Percentiles rank a stretch among this genome's conserved stretches.
Conservation (phyloP, 1,284 basidiomycete genomes). For the Earliella scabrosa region DNA sequence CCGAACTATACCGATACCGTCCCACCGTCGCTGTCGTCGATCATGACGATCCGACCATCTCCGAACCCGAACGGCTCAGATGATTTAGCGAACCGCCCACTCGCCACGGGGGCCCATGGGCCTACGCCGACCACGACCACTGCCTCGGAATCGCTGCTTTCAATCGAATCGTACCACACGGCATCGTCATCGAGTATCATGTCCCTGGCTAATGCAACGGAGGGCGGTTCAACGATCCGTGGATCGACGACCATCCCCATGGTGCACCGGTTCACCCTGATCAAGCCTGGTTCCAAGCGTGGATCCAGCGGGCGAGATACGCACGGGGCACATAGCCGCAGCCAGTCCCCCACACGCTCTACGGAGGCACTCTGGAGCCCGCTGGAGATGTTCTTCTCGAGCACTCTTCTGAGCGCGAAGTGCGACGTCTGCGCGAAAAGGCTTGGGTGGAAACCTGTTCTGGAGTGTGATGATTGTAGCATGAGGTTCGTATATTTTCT, state of each 20-base stretch:
- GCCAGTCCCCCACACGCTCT: conserved; percentile 36
- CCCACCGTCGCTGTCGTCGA: conserved; percentile 69
- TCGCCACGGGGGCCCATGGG: conserved; percentile 28
- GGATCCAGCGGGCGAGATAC: conserved; percentile 12
- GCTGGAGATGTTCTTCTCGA: conserved; percentile 77
- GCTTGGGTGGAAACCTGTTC: conserved; percentile 82
- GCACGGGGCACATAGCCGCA: conserved; percentile 24
- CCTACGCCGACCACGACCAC: conserved; percentile 26
- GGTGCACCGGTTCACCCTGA: conserved; percentile 85
- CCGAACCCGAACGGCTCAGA: conserved; percentile 49
- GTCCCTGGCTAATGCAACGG: conserved; percentile 69
- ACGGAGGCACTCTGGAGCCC: conserved; percentile 65
- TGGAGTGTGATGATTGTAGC: conserved; percentile 91
- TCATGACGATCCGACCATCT: conserved; percentile 69
- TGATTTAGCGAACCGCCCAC: conserved; percentile 27
- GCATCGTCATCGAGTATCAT: conserved; percentile 51
- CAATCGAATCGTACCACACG: conserved; percentile 73
- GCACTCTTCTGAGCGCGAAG: conserved; percentile 68
- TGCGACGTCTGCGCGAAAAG: conserved; percentile 85
- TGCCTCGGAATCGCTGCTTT: conserved; percentile 51
- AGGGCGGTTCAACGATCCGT: conserved; percentile 70
- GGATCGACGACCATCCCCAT: conserved; percentile 48
- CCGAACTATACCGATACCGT: conserved; percentile 45
- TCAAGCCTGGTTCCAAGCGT: conserved; percentile 74
- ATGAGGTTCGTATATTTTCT: conserved; percentile 50